Percentiles rank a stretch among this genome's conserved stretches.
Evolutionary conservation across 495 filamentous ascomycete species (phyloP).

Genomic region (Penicillium canescens): DNA sequence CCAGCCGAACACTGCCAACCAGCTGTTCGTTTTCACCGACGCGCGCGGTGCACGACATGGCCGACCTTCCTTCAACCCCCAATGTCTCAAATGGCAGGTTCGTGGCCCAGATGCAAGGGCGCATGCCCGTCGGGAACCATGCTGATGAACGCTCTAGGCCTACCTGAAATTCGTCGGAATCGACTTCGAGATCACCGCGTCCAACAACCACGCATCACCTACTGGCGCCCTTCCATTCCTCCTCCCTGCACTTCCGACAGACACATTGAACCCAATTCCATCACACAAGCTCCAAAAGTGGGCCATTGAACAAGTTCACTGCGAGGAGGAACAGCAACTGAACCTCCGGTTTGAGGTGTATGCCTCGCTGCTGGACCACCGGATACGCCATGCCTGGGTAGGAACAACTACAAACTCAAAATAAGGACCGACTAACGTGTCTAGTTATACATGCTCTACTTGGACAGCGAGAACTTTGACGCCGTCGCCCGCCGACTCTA

Average conservation of each 20-base stretch:
- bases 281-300: conserved; percentile 70
- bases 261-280: conserved; percentile 51
- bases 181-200: conserved; percentile 66
- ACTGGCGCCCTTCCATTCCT: conserved; percentile 87
- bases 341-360: conserved; percentile 74
- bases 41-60: conserved; percentile 61
- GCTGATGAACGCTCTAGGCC: conserved; percentile 52
- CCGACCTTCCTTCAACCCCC: conserved; percentile 83
- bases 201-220: conserved; percentile 92
- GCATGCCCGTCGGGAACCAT: neutral
- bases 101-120: conserved; percentile 24
- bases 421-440: neutral
- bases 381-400: conserved; percentile 87
- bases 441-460: conserved; percentile 79
- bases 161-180: conserved; percentile 79
- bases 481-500: conserved; percentile 69
- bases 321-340: conserved; percentile 51
- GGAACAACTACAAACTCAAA: conserved; percentile 1
- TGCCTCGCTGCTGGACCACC: conserved; percentile 73
- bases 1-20: conserved; percentile 49
- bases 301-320: conserved; percentile 53
- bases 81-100: conserved; percentile 97
- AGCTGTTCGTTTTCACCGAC: conserved; percentile 77
- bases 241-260: conserved; percentile 50
- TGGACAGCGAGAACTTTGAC: conserved; percentile 63